Evolutionary conservation across 768 basidiomycete species (phyloP).

Genomic region (Xanthoconium purpureum): DNA sequence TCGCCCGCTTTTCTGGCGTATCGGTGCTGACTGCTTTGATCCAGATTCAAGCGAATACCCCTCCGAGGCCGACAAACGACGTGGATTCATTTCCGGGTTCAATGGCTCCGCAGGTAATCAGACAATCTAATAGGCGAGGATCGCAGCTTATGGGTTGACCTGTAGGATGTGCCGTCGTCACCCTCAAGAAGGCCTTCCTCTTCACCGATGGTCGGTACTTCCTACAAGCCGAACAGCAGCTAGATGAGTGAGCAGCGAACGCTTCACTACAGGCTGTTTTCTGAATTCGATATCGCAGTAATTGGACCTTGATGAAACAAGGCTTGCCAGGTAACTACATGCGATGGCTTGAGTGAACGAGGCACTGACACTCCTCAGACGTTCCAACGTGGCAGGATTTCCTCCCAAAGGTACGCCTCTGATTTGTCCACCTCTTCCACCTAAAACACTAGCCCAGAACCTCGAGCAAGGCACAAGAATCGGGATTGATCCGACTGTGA

Average conservation of each 20-base stretch:
- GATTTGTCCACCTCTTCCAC: not conserved
- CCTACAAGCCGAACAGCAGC: constrained; percentile 85
- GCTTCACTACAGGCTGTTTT: not conserved
- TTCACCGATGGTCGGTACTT: constrained; percentile 98
- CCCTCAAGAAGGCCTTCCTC: constrained; percentile 64
- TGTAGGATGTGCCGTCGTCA: constrained; percentile 74
- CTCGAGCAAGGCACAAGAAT: constrained; percentile 60
- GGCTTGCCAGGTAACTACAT: constrained; percentile 65
- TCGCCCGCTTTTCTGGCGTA: not conserved
- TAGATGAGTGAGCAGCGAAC: constrained; percentile 60
- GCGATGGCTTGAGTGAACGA: not conserved
- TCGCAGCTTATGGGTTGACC: constrained; percentile 4
- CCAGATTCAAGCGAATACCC: constrained; percentile 90
- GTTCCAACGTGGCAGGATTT: constrained; percentile 92
- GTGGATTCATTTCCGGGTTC: constrained; percentile 91
- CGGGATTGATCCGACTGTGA: constrained; percentile 79
- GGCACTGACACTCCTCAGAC: constrained; percentile 42
- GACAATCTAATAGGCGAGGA: not conserved
- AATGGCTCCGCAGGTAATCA: constrained; percentile 84
- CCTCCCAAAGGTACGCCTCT: constrained; percentile 55
- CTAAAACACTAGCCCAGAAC: constrained; percentile 40
- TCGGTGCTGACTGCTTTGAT: not conserved
- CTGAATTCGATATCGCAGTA: constrained; percentile 40
- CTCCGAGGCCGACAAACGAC: constrained; percentile 76
- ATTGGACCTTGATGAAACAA: constrained; percentile 93